Percentiles rank a stretch among this genome's conserved stretches.
Conservation (phyloP, 2,329 filamentous ascomycete genomes). For the Neofusicoccum umdonicola region DNA sequence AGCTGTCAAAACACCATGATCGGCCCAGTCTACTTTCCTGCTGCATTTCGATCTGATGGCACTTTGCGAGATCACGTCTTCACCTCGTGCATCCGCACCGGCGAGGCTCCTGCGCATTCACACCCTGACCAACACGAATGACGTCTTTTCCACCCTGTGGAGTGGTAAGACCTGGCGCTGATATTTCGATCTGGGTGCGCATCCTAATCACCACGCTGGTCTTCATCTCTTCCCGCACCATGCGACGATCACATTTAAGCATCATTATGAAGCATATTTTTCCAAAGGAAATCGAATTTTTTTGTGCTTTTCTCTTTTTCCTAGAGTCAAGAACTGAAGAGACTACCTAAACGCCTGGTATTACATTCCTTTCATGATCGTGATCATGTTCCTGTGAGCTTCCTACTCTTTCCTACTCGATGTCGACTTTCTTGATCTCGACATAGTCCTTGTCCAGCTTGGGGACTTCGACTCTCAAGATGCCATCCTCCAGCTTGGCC, state of each 20-base stretch:
- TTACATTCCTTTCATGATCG: neutral
- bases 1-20: too few relatives aligned
- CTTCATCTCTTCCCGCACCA: neutral
- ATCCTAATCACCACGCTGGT: neutral
- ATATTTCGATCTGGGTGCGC: neutral
- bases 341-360: slow-evolving; percentile 14
- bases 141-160: neutral
- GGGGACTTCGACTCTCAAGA: slow-evolving; percentile 73
- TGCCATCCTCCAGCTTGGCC: slow-evolving; percentile 75
- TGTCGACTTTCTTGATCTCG: slow-evolving; percentile 52
- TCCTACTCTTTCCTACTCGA: slow-evolving; percentile 46
- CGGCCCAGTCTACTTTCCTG: too few relatives aligned
- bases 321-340: neutral
- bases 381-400: neutral
- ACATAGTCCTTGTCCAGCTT: slow-evolving; percentile 68
- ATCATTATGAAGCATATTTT: neutral
- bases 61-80: too few relatives aligned
- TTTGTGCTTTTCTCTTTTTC: slow-evolving; percentile 14
- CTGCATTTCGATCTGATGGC: too few relatives aligned
- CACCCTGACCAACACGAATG: neutral
- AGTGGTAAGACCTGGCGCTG: neutral
- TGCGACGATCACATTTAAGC: slow-evolving; percentile 7
- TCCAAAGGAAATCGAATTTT: slow-evolving; percentile 11
- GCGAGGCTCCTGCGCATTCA: too few relatives aligned
- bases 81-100: too few relatives aligned